Base-by-base conservation (phyloP, 257 asterid genomes). In the Solanum lignicaule region DNA sequence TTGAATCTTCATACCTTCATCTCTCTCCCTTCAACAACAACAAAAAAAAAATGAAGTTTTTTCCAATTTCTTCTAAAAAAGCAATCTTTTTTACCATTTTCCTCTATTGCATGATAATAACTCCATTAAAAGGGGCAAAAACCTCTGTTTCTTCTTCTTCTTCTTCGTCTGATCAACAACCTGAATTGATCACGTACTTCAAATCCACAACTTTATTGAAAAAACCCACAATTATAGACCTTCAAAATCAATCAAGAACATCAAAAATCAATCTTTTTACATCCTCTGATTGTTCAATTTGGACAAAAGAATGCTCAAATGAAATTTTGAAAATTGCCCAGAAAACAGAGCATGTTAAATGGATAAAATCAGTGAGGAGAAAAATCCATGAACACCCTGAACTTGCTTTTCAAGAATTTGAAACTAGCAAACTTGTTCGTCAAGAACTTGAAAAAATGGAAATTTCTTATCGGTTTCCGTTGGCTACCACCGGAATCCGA, bases 371-470 rank as follows among this genome's bases (percentile, higher is more conserved):
- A 20, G 43, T 95, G 23, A 88, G 98, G 89, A 89, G 98, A 84
- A 88, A 83, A 43, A 95, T 95, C 79, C 99, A 97, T 84, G 93
- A 91, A 92, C 91, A 94, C 85, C 99, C 99, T 39, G 99, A 97
- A 52, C 90, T 95, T 71, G 99, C 98, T 65, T 97, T 94, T 82
- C 94, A 97, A 36, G 99, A 97, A 78, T 90, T 86, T 85, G 96
- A 95, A 33, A 95, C 98, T 11, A 92, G 98, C 90, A 88, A 83
- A 87, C 84, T 94, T 31, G 90, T 97, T 21, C 92, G 99, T 27
- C 89, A 87, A 86, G 98, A 97, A 87, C 65, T 95, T 91, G 95
- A 94, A 11, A 89, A 85, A 55, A 89, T 96, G 92, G 93, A 87
- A 4, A 88, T 96, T 5, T 48, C 74, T n/a, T 96, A 93, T 89